Evolutionary conservation across 768 basidiomycete species (phyloP), one percentile per base, ranked within the genome.

Genomic region (Candolleomyces aberdarensis): DNA sequence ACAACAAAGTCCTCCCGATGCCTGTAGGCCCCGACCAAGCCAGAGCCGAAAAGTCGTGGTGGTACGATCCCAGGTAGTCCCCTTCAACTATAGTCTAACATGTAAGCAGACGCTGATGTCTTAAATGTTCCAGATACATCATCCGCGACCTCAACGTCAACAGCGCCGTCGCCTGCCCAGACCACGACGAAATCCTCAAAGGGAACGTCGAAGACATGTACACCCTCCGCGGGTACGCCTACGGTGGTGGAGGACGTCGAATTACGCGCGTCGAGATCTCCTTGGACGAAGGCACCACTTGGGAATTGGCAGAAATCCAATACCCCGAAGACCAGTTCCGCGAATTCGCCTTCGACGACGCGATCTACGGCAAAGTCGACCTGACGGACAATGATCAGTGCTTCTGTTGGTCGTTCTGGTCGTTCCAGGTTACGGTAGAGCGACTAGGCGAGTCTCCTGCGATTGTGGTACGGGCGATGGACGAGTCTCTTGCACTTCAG

Each of bases 361-460:
- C 70, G 1, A 67, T 84, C 6, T 85, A 82, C 63, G 85, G 85
- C 6, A 70, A 64, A 17, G 66, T 86, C 46, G 83, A 85, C 63
- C 61, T 82, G 56, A 78, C 77, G 0, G 77, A 78, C 15, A 71
- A 74, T 5, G 83, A 86, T 52, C 77, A 76, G 20, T 82, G 79
- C 62, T 84, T 82, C 65, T 86, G 84, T 66, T 87, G 86, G 86
- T 83, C 79, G 60, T 84, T 86, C 69, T 88, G 85, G 84, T 69
- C 70, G 0, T 74, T 79, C 59, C 69, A 74, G 1, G 70, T 83
- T 10, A 62, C 73, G 1, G 53, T 80, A 13, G 50, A 59, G n/a
- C 58, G 65, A 22, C 67, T 87, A 19, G 64, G 63, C 44, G 62
- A 68, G 1, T 72, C 75, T n/a, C 53, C 69, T 1, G 75, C 74